Evolutionary conservation across 2,329 filamentous ascomycete genomes (phyloP).

Genomic region (Colletotrichum horii): DNA sequence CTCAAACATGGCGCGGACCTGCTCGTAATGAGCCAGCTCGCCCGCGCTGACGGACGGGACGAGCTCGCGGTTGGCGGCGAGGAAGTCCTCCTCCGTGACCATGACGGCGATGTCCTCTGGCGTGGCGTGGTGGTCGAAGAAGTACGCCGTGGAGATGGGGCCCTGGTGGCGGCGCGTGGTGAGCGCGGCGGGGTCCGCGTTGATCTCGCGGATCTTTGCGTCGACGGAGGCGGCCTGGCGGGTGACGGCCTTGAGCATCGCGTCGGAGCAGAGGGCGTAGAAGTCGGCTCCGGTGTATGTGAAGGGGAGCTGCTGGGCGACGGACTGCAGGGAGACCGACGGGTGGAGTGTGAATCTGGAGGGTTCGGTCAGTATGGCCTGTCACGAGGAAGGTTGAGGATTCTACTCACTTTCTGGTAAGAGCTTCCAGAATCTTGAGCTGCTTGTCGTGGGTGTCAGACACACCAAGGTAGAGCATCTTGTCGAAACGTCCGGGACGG

Average conservation of each 20-base stretch:
- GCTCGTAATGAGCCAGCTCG: slow-evolving; percentile 89
- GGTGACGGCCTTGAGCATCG: slow-evolving; percentile 98
- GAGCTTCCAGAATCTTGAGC: slow-evolving; percentile 87
- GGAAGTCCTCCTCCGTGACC: slow-evolving; percentile 89
- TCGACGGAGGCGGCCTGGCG: slow-evolving; percentile 86
- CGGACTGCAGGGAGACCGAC: slow-evolving; percentile 73
- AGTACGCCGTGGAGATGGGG: slow-evolving; percentile 84
- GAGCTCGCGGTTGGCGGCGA: slow-evolving; percentile 80
- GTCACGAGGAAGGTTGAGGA: neutral
- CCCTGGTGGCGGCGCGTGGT: slow-evolving; percentile 29
- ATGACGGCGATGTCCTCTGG: slow-evolving; percentile 84
- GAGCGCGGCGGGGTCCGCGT: slow-evolving; percentile 45
- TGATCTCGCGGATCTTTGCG: slow-evolving; percentile 76
- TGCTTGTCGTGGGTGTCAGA: slow-evolving; percentile 98
- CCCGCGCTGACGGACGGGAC: slow-evolving; percentile 94
- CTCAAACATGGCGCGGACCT: slow-evolving; percentile 84
- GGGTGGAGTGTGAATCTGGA: slow-evolving; percentile 83
- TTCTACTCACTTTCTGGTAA: slow-evolving; percentile 84
- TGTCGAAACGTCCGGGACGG: slow-evolving; percentile 91
- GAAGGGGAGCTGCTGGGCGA: slow-evolving; percentile 83
- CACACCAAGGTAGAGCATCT: slow-evolving; percentile 97
- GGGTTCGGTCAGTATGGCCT: neutral
- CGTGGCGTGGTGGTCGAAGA: slow-evolving; percentile 90
- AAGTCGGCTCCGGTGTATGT: slow-evolving; percentile 98
- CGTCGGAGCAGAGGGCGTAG: slow-evolving; percentile 95